Evolutionary conservation across 2,329 filamentous ascomycete genomes (phyloP).

Genomic region (Rosellinia necatrix): DNA sequence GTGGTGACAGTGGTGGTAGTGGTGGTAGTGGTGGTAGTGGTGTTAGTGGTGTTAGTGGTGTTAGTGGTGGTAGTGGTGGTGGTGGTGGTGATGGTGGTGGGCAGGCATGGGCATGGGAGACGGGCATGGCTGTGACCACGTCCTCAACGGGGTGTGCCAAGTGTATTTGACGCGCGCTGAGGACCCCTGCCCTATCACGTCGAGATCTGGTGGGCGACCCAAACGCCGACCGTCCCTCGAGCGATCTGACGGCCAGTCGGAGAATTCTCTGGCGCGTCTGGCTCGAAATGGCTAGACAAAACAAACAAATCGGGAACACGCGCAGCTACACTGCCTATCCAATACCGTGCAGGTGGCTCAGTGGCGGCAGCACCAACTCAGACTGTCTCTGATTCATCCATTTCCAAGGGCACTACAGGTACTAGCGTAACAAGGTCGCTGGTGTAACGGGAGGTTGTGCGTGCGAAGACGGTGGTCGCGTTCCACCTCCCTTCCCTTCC

Average conservation of each 20-base stretch:
- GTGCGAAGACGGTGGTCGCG: too few species aligned
- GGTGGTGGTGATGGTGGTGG: too few species aligned
- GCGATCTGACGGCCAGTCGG: slow-evolving; percentile 34
- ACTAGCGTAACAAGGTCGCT: too few species aligned
- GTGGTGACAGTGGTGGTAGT: too few species aligned
- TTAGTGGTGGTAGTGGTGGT: slow-evolving; percentile 5
- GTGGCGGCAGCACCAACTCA: too few species aligned
- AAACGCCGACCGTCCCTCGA: slow-evolving; percentile 33
- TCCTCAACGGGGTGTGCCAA: slow-evolving; percentile 20
- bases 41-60: too few species aligned
- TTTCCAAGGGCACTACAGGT: too few species aligned
- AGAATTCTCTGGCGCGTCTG: slow-evolving; percentile 35
- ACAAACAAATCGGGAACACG: slow-evolving; percentile 30
- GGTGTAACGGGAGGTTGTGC: too few species aligned
- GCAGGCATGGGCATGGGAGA: too few species aligned
- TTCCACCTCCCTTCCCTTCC: too few species aligned
- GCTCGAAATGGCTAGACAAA: slow-evolving; percentile 19
- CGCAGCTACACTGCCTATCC: slow-evolving; percentile 15
- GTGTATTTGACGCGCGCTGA: slow-evolving; percentile 30
- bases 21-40: too few species aligned
- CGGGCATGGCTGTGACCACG: too few species aligned
- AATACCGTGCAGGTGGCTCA: slow-evolving; percentile 16
- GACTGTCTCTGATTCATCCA: slow-evolving; percentile 8
- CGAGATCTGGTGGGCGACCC: slow-evolving; percentile 29
- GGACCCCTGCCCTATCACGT: slow-evolving; percentile 31